Evolutionary conservation across 1,284 basidiomycete genomes (phyloP).

Genomic region (Leccinum brunneo-olivaceum): DNA sequence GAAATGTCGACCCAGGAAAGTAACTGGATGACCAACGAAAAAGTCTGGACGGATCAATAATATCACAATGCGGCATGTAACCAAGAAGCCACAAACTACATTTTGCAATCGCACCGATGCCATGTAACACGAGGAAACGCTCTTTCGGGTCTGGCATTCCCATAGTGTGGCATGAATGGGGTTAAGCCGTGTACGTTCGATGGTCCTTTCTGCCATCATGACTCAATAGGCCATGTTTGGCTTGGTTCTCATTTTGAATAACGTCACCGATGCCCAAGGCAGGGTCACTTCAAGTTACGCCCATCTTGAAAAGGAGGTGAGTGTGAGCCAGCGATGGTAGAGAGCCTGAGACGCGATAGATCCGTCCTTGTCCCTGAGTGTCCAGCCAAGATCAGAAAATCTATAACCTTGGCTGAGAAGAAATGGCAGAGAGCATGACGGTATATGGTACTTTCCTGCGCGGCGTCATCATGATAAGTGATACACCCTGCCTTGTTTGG

Average conservation of each 20-base stretch:
- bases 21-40: slow-evolving; percentile 46
- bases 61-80: not conserved
- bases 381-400: slow-evolving; percentile 8
- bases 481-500: slow-evolving; percentile 1
- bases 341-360: slow-evolving; percentile 13
- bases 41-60: slow-evolving; percentile 31
- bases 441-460: not conserved
- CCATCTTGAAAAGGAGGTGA: slow-evolving; percentile 14
- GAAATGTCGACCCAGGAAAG: slow-evolving; percentile 57
- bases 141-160: slow-evolving; percentile 22
- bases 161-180: slow-evolving; percentile 32
- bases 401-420: not conserved
- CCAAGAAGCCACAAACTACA: slow-evolving; percentile 29
- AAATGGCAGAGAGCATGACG: slow-evolving; percentile 3
- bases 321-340: slow-evolving; percentile 16
- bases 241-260: not conserved
- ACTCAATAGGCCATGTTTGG: slow-evolving; percentile 51
- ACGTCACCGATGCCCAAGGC: slow-evolving; percentile 12
- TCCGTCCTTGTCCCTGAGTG: slow-evolving; percentile 13
- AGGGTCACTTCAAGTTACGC: slow-evolving; percentile 11
- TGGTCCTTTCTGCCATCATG: no score
- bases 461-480: slow-evolving; percentile 5
- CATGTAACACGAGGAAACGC: slow-evolving; percentile 53
- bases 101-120: slow-evolving; percentile 55
- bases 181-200: slow-evolving; percentile 58